Evolutionary conservation across 1,284 basidiomycete species (phyloP).

Genomic region (Rhodofomes roseus): DNA sequence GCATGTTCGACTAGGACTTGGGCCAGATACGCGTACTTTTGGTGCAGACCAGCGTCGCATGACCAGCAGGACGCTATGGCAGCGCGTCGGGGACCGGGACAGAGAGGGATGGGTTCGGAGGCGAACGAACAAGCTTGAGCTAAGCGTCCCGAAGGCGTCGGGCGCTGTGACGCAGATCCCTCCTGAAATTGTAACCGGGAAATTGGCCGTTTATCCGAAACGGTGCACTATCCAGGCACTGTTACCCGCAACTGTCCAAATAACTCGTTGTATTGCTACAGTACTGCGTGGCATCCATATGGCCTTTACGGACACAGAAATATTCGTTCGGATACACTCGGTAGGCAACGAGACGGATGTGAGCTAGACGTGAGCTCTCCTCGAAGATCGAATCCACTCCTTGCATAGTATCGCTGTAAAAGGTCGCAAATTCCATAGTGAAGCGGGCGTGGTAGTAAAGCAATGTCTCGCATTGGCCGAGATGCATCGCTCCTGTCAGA

Average conservation of each 20-base stretch:
- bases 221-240: not conserved
- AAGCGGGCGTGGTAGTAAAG: not conserved
- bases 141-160: constrained; percentile 1
- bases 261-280: not conserved
- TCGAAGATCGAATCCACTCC: not conserved
- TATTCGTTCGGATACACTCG: too few relatives aligned
- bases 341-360: too few relatives aligned
- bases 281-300: too few relatives aligned
- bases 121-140: not conserved
- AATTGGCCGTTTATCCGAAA: not conserved
- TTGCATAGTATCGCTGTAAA: not conserved
- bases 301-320: too few relatives aligned
- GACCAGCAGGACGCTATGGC: constrained; percentile 26
- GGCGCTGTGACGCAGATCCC: constrained; percentile 5
- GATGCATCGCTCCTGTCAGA: not conserved
- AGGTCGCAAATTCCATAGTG: not conserved
- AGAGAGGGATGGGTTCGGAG: not conserved
- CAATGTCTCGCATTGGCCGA: not conserved
- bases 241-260: not conserved
- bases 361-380: too few relatives aligned
- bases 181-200: not conserved
- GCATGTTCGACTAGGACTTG: constrained; percentile 11
- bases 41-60: constrained; percentile 34
- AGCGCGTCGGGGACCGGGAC: not conserved
- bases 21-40: constrained; percentile 23